Evolutionary conservation across 2,329 filamentous ascomycete species (phyloP), one percentile per base, ranked within the genome.

Genomic region (Moelleriella libera): DNA sequence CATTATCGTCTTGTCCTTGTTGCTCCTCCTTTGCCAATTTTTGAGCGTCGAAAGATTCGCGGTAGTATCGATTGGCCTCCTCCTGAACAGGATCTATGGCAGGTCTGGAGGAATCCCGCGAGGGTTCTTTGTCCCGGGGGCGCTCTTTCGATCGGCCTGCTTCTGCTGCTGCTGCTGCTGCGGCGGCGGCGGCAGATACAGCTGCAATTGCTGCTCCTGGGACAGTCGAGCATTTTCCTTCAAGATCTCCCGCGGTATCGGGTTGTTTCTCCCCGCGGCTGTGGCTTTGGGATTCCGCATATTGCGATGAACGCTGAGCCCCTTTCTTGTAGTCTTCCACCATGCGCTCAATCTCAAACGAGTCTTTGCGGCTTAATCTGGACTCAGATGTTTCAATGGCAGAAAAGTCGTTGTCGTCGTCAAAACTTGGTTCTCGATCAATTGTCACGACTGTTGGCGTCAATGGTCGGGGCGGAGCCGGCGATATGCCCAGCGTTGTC

Each of bases 11-110:
- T 46, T 74, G 71, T 31, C 73, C 74, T 37, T 71, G 73, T 43
- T 71, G 70, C 55, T 78, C 68, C 41, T 79, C 72, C 48, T 70
- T 67, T 42, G 67, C 70, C 47, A 75, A 71, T 57, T 72, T 75
- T 10, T 73, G 71, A 6, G 75, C 75, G 66, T 66, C 39, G 68
- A 21, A 21, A 21, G 21, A 67, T 57, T 78, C 71, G 48, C 77
- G 75, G 53, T 81, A 82, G 49, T 71, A 69, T 48, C 68, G 65
- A 56, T 82, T 68, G 31, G 77, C 78, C 51, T 76, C 70, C 52
- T 77, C 75, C 58, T 75, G 74, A 21, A 81, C 66, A 10, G 58
- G 52, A 49, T 78, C 74, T 46, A 58, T 64, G 40, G 52, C 52
- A 48, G 56, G 55, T 49, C 49, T 6, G 11, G 42, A 53, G 40